Base-by-base conservation (phyloP, 305 asterid species). In the Striga hermonthica region DNA sequence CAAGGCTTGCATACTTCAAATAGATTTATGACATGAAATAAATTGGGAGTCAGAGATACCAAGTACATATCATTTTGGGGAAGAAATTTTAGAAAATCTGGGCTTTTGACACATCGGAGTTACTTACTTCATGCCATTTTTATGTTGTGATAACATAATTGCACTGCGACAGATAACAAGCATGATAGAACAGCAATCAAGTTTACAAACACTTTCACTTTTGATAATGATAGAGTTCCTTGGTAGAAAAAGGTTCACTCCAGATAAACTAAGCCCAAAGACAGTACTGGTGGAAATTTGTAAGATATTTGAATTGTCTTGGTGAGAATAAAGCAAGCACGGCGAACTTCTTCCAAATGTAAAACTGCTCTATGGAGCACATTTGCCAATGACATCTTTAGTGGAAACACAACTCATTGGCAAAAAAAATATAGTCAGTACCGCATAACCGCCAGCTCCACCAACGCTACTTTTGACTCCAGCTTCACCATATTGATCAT, bases 401-500 rank as follows among this genome's bases (percentile, higher is more conserved):
- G 15, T 44, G 9, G 37, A 64, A 50, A 34, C 28, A 62, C 12
- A 37, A 44, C 43, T 34, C 55, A 54, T 50, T 47, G 15, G 15
- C 57, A 4, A 13, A 52, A 52, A 45, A 28, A 65, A 56, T 48
- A 15, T 48, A 63, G 71, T 50, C 13, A 73, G 64, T 88, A 94
- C 99, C 96, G 98, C 82, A 75, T 90, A 94, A 75, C 95, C 81
- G 64, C 93, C 95, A 7, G 83, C 83, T 81, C 96, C 96, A 49
- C 99, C 97, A 47, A 86, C 86, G 28, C 84, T 64, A 79, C 93
- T 85, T 75, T 80, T 94, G 70, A 94, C 86, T 77, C 99, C 97
- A 74, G 94, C 99, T 81, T 88, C 99, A 75, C 98, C 99, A 77
- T 94, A 90, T 78, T 79, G 95, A 84, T 94, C 99, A 64, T 94